phyloP scores from a whole-genome alignment of 2,329 filamentous ascomycete species.

The Coniochaeta ligniaria region DNA sequence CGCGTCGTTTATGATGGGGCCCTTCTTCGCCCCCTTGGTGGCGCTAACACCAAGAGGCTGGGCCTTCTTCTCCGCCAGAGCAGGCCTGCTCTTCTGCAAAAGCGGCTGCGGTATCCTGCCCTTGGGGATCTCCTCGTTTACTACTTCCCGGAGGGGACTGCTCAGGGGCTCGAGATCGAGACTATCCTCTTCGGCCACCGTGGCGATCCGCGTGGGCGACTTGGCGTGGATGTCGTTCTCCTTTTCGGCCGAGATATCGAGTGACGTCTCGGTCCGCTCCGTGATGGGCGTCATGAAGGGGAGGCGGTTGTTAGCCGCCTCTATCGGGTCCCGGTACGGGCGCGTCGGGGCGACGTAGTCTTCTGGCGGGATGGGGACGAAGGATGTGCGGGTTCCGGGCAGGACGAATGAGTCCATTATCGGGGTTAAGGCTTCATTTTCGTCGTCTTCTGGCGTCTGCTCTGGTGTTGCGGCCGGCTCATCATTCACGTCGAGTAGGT shows the following conservation, averaged over 20 bases:
- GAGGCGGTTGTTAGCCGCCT: constrained; percentile 80
- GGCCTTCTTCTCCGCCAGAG: background rate
- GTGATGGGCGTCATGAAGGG: constrained; percentile 99
- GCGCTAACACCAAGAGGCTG: constrained; percentile 26
- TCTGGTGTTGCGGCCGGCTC: constrained; percentile 19
- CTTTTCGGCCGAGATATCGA: constrained; percentile 55
- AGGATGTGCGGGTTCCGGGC: constrained; percentile 49
- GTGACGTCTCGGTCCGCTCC: constrained; percentile 84
- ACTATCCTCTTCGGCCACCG: constrained; percentile 19
- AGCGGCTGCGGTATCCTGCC: constrained; percentile 45
- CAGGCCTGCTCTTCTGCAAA: constrained; percentile 18
- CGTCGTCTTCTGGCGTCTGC: constrained; percentile 23
- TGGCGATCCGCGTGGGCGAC: constrained; percentile 60
- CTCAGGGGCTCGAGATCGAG: constrained; percentile 37
- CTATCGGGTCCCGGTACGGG: constrained; percentile 72
- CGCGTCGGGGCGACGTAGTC: constrained; percentile 75
- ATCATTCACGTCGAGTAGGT: constrained; percentile 27
- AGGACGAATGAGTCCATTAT: constrained; percentile 36
- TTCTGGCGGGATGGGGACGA: constrained; percentile 74
- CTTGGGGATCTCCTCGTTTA: constrained; percentile 41
- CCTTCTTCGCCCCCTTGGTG: constrained; percentile 37
- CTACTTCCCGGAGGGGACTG: constrained; percentile 66
- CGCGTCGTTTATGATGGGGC: constrained; percentile 69
- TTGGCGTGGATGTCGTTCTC: constrained; percentile 60
- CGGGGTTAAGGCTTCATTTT: constrained; percentile 37